Evolutionary conservation across 179 eudicot species (phyloP), one percentile per base, ranked within the genome.

Genomic region (Heliamphora pulchella): DNA sequence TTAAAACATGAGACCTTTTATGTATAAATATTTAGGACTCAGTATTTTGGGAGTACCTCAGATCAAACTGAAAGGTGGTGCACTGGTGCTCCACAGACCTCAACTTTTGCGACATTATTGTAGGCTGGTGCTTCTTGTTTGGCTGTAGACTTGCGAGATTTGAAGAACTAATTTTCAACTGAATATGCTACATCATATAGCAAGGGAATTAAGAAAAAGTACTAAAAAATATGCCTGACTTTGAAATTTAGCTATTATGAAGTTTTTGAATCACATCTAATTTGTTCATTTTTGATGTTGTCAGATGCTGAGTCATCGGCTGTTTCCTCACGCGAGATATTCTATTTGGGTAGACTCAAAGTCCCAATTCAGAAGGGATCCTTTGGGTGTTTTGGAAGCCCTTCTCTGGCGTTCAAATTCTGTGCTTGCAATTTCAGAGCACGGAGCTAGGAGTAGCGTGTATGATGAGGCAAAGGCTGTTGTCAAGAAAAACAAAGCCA

Each of bases 301-400:
- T 20, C 89, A 96, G 99, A 94, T 96, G 99, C 82, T 96, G 87
- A 86, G 90, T 41, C 99, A 96, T 88, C 99, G 99, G 78, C 89
- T 96, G 73, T 96, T 94, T 82, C 96, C 96, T 22, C 85, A 88
- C 79, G 86, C 98, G 43, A 83, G 86, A 75, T 92, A 92, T 85
- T 96, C 98, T 47, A 89, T 96, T 18, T 96, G 99, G 98, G 99
- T 96, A 61, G 99, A 96, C 81, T 96, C 99, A 44, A 96, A 96
- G 85, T 96, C 98, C 71, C 98, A 96, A 76, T 90, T 96, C 51
- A 89, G 97, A 87, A 91, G 99, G 84, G 99, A 94, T 79, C 98
- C 98, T 50, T 84, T 96, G 80, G 99, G 98, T 18, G 96, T 96
- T 70, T 78, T 96, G 84, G 97, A 96, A 84, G 93, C 96, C 66